Base-by-base conservation (phyloP, 768 basidiomycete genomes). In the Boletus sp. region DNA sequence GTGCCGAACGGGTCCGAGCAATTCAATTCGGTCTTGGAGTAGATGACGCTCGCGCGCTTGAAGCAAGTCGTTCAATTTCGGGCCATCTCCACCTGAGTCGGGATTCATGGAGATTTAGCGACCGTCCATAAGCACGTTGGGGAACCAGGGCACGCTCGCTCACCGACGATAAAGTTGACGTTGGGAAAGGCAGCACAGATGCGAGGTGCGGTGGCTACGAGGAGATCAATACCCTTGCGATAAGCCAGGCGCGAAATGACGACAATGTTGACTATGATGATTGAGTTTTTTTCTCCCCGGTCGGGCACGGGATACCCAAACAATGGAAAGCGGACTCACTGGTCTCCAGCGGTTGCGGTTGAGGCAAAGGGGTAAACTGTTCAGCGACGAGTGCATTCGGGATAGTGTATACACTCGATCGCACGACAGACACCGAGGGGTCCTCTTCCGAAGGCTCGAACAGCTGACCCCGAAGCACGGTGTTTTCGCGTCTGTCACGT, bases 21-120 rank as follows among this genome's bases (percentile, higher is more conserved):
- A 78, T 58, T 89, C 84, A n/a, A 99, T 91, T 9, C 92, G 82
- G 63, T 97, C 95, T 70, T 96, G 93, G 2, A 98, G 78, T 19
- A 84, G 76, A 64, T 96, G 75, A 53, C 89, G 92, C 72, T 99
- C 96, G 7, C 95, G 80, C 87, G 96, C 96, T 75, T 98, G 97
- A 14, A 97, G 81, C 7, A 99, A 74, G 57, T 98, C 93, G 34
- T 95, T 88, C 59, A 96, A 80, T 68, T 98, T 98, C 0, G 97
- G 96, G 0, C 97, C 97, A 60, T 94, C 90, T 1, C 97, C 97
- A 1, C 93, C 93, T 93, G 62, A 2, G n/a, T 29, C 11, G 35
- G 14, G n/a, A 34, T 14, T 19, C 4, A 21, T 19, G 41, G 17
- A 2, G 27, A 41, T 14, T 25, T 45, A 15, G 34, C 5, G 37